A percentile compares a stretch with the other conserved stretches of the same genome.
Conservation (phyloP, 768 basidiomycete genomes). For the Suillus variegatus region DNA sequence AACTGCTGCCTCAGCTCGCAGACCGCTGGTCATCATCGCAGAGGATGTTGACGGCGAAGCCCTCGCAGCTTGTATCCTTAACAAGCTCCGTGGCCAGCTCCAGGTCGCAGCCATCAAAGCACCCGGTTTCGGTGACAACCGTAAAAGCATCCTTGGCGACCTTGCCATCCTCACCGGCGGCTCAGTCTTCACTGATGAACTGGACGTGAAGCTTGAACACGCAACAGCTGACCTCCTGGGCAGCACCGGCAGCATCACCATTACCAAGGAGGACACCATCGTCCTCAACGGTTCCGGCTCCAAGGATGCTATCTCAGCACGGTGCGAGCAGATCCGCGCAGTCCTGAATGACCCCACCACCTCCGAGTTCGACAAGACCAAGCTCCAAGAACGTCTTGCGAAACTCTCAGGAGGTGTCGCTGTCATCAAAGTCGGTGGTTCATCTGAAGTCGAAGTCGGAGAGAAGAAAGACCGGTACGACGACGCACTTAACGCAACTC, state of each 20-base stretch:
- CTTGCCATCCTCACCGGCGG: conserved; percentile 97
- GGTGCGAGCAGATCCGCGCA: conserved; percentile 93
- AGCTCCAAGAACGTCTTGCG: conserved; percentile 95
- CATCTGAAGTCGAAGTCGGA: conserved; percentile 92
- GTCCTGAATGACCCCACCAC: conserved; percentile 83
- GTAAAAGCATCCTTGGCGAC: conserved; percentile 97
- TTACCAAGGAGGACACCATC: conserved; percentile 99
- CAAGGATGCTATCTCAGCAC: conserved; percentile 86
- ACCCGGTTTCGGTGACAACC: conserved; percentile 98
- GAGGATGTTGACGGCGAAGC: conserved; percentile 99
- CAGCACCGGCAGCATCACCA: conserved; percentile 85
- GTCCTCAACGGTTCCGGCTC: conserved; percentile 91
- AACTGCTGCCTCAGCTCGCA: conserved; percentile 74
- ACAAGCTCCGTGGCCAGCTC: conserved; percentile 98
- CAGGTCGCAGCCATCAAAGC: conserved; percentile 95
- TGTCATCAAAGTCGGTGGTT: conserved; percentile 96
- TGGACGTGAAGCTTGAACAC: conserved; percentile 96
- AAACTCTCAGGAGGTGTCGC: conserved; percentile 97
- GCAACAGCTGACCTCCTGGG: conserved; percentile 89
- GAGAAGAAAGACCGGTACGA: conserved; percentile 99
- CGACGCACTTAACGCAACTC: conserved; percentile 96
- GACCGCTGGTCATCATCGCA: conserved; percentile 94
- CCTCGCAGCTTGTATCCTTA: conserved; percentile 95
- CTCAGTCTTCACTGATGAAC: conserved; percentile 94
- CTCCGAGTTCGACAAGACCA: conserved; percentile 90